These are phyloP conservation scores for Puccinia polysora DNA, from an alignment of 1,284 basidiomycete species.

Conservation along the genomic window DNA sequence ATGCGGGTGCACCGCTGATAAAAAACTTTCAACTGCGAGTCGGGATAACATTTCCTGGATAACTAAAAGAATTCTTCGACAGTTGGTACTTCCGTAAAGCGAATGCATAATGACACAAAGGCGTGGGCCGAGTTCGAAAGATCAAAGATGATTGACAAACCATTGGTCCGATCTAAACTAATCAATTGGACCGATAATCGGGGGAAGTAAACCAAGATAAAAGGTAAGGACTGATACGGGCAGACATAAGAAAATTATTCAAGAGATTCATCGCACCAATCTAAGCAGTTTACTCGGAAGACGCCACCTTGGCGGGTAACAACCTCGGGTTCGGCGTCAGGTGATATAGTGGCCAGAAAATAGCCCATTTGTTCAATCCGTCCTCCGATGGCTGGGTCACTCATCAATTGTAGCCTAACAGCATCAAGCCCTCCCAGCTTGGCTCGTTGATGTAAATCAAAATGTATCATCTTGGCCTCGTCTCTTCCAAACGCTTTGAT, in stretches of 20 bases:
- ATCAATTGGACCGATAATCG: constrained; percentile 36
- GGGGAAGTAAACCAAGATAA: neutral
- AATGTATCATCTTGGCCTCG: constrained; percentile 69
- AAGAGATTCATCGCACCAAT: constrained; percentile 65
- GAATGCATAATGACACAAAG: neutral
- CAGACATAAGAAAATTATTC: constrained; percentile 33
- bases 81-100: constrained; percentile 1
- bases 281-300: constrained; percentile 91
- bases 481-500: constrained; percentile 59
- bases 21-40: constrained; percentile 25
- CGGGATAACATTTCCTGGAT: constrained; percentile 33
- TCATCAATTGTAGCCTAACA: constrained; percentile 65
- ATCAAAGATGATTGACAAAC: constrained; percentile 55
- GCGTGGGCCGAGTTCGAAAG: neutral
- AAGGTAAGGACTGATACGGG: constrained; percentile 20
- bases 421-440: constrained; percentile 81
- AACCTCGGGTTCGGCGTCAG: constrained; percentile 60
- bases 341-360: constrained; percentile 63
- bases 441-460: constrained; percentile 87
- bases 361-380: constrained; percentile 78
- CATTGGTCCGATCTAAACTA: constrained; percentile 96
- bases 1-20: constrained; percentile 19
- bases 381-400: constrained; percentile 60
- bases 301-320: constrained; percentile 80
- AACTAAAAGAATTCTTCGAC: constrained; percentile 14